phyloP scores from a whole-genome alignment of 2,329 filamentous ascomycete species.

The Cordyceps pruinosa region DNA sequence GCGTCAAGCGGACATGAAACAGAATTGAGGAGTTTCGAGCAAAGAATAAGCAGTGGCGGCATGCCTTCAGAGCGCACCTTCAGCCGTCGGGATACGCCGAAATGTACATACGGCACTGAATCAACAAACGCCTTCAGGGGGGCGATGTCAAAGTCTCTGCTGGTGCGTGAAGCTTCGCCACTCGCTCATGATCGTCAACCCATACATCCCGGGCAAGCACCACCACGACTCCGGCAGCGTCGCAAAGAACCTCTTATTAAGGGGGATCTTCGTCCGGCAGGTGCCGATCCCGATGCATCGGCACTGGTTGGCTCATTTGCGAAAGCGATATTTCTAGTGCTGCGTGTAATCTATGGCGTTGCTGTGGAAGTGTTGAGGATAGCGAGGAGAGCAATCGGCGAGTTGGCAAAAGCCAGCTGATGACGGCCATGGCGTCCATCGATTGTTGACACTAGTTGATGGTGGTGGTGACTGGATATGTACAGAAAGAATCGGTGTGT shows the following conservation, averaged over 20 bases:
- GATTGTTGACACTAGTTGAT: too few species aligned
- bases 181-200: too few species aligned
- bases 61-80: not conserved
- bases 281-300: not conserved
- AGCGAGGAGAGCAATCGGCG: not conserved
- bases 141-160: too few species aligned
- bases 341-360: not conserved
- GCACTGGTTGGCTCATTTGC: not conserved
- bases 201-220: too few species aligned
- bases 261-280: too few species aligned
- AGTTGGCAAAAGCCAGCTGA: not conserved
- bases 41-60: not conserved
- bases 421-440: too few species aligned
- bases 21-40: not conserved
- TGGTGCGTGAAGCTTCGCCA: too few species aligned
- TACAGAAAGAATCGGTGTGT: too few species aligned
- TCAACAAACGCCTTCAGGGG: not conserved
- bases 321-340: not conserved
- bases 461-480: too few species aligned
- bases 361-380: not conserved
- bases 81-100: not conserved
- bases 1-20: not conserved
- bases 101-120: not conserved
- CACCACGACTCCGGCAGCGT: too few species aligned
- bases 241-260: not conserved